Conservation (phyloP, 306 rosid genomes). For the Corylus americana region DNA sequence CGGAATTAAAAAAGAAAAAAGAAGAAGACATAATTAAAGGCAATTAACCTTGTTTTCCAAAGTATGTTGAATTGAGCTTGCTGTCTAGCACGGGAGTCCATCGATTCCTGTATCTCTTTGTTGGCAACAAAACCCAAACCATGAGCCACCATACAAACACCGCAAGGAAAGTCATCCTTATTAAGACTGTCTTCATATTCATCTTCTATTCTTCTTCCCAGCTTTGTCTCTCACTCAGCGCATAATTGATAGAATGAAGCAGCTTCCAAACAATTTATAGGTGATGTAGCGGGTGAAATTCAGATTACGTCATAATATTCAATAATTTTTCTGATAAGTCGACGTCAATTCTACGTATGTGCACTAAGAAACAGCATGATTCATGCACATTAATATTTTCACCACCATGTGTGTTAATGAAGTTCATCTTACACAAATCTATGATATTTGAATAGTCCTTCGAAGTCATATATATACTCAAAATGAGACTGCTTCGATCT, state of each 20-base stretch:
- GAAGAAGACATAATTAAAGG: background rate
- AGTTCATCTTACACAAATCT: background rate
- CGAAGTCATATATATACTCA: no score
- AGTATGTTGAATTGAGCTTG: slow-evolving; percentile 50
- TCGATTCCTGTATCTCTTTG: slow-evolving; percentile 36
- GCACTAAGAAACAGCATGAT: background rate
- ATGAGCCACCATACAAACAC: slow-evolving; percentile 53
- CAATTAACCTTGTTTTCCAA: slow-evolving; percentile 52
- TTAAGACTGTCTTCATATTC: slow-evolving; percentile 18
- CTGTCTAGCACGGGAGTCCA: slow-evolving; percentile 43
- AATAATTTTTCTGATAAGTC: background rate
- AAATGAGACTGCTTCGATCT: background rate
- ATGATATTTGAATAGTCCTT: background rate
- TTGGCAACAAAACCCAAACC: slow-evolving; percentile 59
- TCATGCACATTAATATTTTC: background rate
- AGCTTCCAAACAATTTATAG: background rate
- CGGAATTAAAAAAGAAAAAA: background rate
- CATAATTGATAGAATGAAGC: background rate
- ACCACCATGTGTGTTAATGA: background rate
- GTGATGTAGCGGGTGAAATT: background rate
- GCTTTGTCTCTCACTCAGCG: no score
- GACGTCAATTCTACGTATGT: background rate
- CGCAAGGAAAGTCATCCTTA: slow-evolving; percentile 30
- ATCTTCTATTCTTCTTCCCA: slow-evolving; percentile 1
- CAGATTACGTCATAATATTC: no score